Evolutionary conservation across 2,329 filamentous ascomycete genomes (phyloP).

Genomic region (Zymoseptoria passerinii): DNA sequence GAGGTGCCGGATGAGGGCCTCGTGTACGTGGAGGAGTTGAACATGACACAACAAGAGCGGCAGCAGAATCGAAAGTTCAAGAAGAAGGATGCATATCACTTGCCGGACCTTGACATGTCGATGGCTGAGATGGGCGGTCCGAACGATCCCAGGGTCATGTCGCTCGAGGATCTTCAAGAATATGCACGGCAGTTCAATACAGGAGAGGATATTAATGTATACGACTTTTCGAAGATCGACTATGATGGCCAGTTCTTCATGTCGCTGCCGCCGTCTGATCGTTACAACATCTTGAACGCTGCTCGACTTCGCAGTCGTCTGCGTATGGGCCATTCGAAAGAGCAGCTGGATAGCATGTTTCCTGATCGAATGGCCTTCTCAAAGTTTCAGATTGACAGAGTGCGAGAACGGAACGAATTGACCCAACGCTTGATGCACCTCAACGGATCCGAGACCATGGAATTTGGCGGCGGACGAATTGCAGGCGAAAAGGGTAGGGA

Average conservation of each 20-base stretch:
- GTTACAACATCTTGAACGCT: constrained; percentile 96
- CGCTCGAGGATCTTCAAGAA: constrained; percentile 82
- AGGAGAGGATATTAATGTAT: constrained; percentile 77
- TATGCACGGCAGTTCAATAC: constrained; percentile 88
- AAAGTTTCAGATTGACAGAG: constrained; percentile 89
- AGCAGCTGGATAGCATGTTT: constrained; percentile 94
- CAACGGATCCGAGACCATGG: constrained; percentile 68
- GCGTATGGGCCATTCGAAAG: constrained; percentile 92
- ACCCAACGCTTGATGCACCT: constrained; percentile 93
- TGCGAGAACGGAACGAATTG: constrained; percentile 83
- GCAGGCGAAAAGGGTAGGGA: constrained; percentile 83
- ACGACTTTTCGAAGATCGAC: constrained; percentile 98
- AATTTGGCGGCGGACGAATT: constrained; percentile 59
- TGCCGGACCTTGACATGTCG: constrained; percentile 72
- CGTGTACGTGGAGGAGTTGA: constrained; percentile 84
- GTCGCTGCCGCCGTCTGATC: constrained; percentile 78
- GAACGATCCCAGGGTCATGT: constrained; percentile 95
- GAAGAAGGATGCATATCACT: constrained; percentile 90
- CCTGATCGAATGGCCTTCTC: constrained; percentile 96
- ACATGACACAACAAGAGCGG: constrained; percentile 71
- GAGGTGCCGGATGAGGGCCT: constrained; percentile 64
- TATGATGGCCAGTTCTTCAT: constrained; percentile 94
- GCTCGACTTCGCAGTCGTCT: constrained; percentile 79
- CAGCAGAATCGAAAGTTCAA: constrained; percentile 67
- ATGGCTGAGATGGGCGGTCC: constrained; percentile 80